Conservation (phyloP, 352 stramenopile species). For the Plasmopara halstedii region DNA sequence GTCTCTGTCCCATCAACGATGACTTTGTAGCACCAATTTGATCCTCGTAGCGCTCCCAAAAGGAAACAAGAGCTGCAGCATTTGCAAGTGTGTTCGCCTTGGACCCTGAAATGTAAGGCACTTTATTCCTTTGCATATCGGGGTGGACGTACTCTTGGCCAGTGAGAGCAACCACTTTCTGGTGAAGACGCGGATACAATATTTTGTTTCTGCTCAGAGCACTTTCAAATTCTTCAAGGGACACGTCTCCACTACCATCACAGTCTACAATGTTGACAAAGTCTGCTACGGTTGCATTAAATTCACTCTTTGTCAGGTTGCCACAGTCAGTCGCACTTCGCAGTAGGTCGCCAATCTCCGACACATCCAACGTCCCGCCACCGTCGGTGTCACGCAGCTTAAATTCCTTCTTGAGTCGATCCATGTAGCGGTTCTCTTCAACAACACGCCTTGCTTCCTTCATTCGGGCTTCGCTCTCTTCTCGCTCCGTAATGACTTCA, state of each 20-base stretch:
- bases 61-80: constrained; percentile 42
- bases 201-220: constrained; percentile 63
- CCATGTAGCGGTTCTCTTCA: constrained; percentile 62
- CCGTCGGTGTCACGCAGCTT: constrained; percentile 62
- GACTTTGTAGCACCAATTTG: constrained; percentile 50
- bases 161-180: constrained; percentile 53
- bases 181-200: constrained; percentile 59
- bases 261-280: constrained; percentile 75
- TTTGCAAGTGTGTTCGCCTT: constrained; percentile 39
- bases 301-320: constrained; percentile 69
- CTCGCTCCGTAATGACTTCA: constrained; percentile 47
- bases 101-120: constrained; percentile 49
- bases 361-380: constrained; percentile 59
- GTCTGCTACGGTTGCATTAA: constrained; percentile 63
- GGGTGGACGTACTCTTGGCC: constrained; percentile 72
- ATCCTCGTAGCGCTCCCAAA: constrained; percentile 69
- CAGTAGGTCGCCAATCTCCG: constrained; percentile 60
- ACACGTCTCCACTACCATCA: constrained; percentile 77
- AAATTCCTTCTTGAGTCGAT: constrained; percentile 70
- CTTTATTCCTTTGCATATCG: constrained; percentile 50
- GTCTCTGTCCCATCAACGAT: constrained; percentile 50
- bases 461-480: constrained; percentile 38
- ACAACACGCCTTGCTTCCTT: constrained; percentile 38
- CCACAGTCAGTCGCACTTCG: constrained; percentile 55
- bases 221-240: constrained; percentile 74